These are phyloP conservation scores for Trematosphaeria pertusa DNA, from an alignment of 2,329 filamentous ascomycete species.

Conservation along the genomic window DNA sequence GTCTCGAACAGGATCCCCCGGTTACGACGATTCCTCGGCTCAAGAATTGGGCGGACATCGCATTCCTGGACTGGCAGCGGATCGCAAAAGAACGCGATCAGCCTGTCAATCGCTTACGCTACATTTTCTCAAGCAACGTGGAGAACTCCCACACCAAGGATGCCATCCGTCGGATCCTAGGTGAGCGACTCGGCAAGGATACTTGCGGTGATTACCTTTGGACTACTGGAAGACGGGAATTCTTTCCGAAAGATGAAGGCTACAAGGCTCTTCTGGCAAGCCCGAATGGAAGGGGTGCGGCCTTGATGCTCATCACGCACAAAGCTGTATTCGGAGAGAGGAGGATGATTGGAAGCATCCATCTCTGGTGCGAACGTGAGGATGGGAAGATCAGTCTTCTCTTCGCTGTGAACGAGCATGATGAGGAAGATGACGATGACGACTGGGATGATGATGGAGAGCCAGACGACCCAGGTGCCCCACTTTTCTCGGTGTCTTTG, in stretches of 20 bases:
- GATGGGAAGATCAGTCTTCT: neutral
- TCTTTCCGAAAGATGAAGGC: neutral
- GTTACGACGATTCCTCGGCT: slow-evolving; percentile 9
- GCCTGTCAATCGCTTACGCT: neutral
- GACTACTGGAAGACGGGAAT: neutral
- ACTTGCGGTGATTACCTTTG: neutral
- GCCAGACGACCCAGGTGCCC: no score
- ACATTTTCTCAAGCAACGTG: neutral
- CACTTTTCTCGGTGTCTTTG: no score
- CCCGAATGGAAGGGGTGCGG: slow-evolving; percentile 6
- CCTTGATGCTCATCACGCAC: slow-evolving; percentile 5
- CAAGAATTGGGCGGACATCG: slow-evolving; percentile 9
- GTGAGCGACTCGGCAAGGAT: neutral
- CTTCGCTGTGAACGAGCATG: neutral
- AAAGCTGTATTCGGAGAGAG: slow-evolving; percentile 4
- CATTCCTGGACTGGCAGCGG: slow-evolving; percentile 7
- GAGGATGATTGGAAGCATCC: slow-evolving; percentile 1
- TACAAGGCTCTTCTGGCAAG: slow-evolving; percentile 4
- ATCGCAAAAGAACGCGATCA: neutral
- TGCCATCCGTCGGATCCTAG: neutral
- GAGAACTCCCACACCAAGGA: neutral
- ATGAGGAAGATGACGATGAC: no score
- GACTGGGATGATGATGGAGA: no score
- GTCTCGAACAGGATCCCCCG: neutral
- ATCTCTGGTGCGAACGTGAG: neutral